phyloP scores from a whole-genome alignment of 306 rosid species.

The Cucurbita maxima region DNA sequence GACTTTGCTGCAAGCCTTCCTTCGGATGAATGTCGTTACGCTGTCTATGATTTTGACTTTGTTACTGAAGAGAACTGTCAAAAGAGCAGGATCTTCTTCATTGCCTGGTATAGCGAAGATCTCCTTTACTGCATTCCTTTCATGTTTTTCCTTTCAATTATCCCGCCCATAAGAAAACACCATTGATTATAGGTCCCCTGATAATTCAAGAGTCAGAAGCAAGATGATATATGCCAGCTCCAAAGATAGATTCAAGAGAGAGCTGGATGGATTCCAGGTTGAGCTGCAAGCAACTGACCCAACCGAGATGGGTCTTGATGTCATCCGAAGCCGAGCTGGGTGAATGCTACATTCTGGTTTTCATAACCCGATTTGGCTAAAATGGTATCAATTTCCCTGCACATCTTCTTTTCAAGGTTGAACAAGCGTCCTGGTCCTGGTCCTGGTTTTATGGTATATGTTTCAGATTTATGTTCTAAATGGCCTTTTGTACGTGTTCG shows the following conservation, averaged over 20 bases:
- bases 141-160: not conserved
- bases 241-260: constrained; percentile 85
- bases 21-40: constrained; percentile 69
- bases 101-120: constrained; percentile 43
- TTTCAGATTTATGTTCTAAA: not conserved
- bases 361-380: constrained; percentile 14
- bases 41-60: constrained; percentile 72
- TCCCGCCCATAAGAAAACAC: not conserved
- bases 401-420: not conserved
- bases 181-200: constrained; percentile 61
- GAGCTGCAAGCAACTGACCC: constrained; percentile 85
- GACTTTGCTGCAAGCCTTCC: constrained; percentile 65
- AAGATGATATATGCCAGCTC: constrained; percentile 94
- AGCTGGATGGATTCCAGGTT: constrained; percentile 75
- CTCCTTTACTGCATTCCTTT: not conserved
- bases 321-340: constrained; percentile 57
- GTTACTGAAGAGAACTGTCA: constrained; percentile 62
- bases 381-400: not conserved
- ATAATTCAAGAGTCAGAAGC: constrained; percentile 64
- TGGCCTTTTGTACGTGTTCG: not conserved
- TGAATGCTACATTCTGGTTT: constrained; percentile 17
- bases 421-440: not conserved
- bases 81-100: constrained; percentile 70
- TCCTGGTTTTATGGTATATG: not conserved
- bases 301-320: constrained; percentile 71